These are phyloP conservation scores for Pseudogymnoascus sp. DNA, from an alignment of 2,329 filamentous ascomycete species.

Conservation along the genomic window DNA sequence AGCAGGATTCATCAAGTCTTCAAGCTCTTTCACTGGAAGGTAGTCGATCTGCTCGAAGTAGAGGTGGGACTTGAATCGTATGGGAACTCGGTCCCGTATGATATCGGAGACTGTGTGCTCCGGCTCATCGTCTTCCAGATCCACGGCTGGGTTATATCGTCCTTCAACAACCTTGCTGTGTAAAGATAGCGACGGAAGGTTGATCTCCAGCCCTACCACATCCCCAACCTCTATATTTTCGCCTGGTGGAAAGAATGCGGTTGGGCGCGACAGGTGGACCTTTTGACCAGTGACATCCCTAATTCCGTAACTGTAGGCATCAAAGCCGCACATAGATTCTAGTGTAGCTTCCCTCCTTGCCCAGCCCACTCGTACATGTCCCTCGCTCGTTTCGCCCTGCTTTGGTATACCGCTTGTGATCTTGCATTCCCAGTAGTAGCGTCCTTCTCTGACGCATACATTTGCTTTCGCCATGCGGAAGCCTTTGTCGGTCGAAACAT, in stretches of 20 bases:
- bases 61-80: constrained; percentile 85
- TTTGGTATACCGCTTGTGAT: constrained; percentile 68
- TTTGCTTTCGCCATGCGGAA: constrained; percentile 90
- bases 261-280: constrained; percentile 88
- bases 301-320: constrained; percentile 89
- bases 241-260: constrained; percentile 73
- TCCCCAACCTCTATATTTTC: constrained; percentile 83
- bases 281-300: constrained; percentile 86
- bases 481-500: constrained; percentile 84
- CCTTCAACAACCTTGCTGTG: constrained; percentile 86
- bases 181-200: constrained; percentile 73
- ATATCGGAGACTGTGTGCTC: constrained; percentile 63
- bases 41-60: constrained; percentile 94
- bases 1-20: constrained; percentile 70
- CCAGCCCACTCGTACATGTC: constrained; percentile 79
- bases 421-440: constrained; percentile 91
- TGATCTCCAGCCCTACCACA: constrained; percentile 89
- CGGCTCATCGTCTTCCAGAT: constrained; percentile 53
- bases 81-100: constrained; percentile 89
- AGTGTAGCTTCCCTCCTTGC: constrained; percentile 72
- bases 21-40: constrained; percentile 78
- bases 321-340: constrained; percentile 78
- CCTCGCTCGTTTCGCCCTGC: constrained; percentile 25
- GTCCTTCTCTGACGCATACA: constrained; percentile 79
- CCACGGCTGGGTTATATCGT: constrained; percentile 79